Conservation (phyloP, 441 rosid genomes). For the Cnidoscolus chayamansa region DNA sequence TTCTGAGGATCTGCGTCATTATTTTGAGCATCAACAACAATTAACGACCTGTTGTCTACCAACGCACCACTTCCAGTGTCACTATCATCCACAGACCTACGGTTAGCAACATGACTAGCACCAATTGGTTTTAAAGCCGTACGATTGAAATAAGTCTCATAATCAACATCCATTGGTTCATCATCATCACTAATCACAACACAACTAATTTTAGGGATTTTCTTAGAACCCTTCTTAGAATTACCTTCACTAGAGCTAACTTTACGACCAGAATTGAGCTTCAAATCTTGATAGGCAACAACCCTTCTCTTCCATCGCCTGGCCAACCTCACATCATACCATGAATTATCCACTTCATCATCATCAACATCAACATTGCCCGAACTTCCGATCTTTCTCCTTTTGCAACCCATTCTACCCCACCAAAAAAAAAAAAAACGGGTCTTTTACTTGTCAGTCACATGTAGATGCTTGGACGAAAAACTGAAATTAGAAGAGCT, state of each 20-base stretch:
- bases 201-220: background rate
- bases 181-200: background rate
- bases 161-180: conserved; percentile 13
- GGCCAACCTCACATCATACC: conserved; percentile 24
- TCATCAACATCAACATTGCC: background rate
- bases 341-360: background rate
- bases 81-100: background rate
- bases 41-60: background rate
- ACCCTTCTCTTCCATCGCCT: conserved; percentile 30
- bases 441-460: background rate
- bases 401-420: conserved; percentile 5
- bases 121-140: background rate
- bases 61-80: background rate
- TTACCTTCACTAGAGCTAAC: background rate
- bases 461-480: background rate
- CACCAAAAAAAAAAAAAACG: background rate
- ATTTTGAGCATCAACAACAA: background rate
- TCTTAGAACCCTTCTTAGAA: background rate
- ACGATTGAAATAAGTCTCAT: background rate
- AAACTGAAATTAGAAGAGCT: background rate
- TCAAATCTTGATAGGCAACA: conserved; percentile 6
- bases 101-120: background rate
- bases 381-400: background rate
- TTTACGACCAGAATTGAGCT: background rate
- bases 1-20: background rate